phyloP scores from a whole-genome alignment of 176 grass and related monocot genomes.

The Zizania latifolia region DNA sequence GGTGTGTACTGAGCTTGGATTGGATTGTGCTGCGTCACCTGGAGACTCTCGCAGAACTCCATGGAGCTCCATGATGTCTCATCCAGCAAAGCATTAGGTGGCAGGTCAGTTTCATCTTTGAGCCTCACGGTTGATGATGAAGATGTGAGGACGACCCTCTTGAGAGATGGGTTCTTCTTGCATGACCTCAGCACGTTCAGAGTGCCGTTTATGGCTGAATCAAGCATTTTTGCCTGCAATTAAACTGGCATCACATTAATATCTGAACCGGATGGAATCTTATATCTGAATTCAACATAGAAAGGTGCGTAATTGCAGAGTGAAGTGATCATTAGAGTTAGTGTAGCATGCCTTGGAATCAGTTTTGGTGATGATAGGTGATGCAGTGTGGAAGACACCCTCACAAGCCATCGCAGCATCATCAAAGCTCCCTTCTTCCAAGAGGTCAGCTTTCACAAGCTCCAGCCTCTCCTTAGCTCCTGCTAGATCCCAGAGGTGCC shows the following conservation, averaged over 20 bases:
- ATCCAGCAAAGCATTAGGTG: constrained; percentile 41
- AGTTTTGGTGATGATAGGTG: constrained; percentile 54
- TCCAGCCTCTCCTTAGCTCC: constrained; percentile 75
- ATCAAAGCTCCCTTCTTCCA: constrained; percentile 83
- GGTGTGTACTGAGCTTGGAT: not conserved
- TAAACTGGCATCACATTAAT: not conserved
- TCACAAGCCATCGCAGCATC: constrained; percentile 65
- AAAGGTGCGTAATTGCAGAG: not conserved
- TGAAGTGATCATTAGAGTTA: not conserved
- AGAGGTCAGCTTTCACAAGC: constrained; percentile 65
- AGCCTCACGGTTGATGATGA: constrained; percentile 72
- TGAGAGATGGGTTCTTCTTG: constrained; percentile 70
- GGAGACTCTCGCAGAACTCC: constrained; percentile 52
- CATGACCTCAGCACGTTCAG: constrained; percentile 69
- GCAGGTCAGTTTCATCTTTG: constrained; percentile 47
- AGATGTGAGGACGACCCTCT: constrained; percentile 69
- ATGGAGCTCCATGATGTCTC: constrained; percentile 83
- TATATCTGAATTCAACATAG: not conserved
- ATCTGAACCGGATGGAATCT: not conserved
- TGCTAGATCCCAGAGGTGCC: constrained; percentile 66
- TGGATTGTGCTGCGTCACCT: constrained; percentile 29
- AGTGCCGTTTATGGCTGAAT: constrained; percentile 64
- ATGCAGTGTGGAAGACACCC: constrained; percentile 83
- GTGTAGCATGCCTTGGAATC: constrained; percentile 52
- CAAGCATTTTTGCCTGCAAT: constrained; percentile 29